A percentile compares a stretch with the other conserved stretches of the same genome.
Evolutionary conservation across 2,329 filamentous ascomycete genomes (phyloP).

Genomic region (Ophiostoma pallidulum): DNA sequence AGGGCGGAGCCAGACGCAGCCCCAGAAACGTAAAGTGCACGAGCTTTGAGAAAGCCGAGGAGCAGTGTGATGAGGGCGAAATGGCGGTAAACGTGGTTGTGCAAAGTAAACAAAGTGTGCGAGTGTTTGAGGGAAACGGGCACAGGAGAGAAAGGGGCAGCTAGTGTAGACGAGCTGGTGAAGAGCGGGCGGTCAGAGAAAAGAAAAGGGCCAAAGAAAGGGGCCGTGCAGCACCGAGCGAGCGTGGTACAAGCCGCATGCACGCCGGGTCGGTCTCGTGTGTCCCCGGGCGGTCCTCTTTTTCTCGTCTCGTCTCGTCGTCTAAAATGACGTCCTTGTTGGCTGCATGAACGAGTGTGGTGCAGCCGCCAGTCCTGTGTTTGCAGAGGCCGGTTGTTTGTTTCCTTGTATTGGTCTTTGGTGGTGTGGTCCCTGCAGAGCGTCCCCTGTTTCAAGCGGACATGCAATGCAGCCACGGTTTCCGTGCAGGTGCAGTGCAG

Average conservation of each 20-base stretch:
- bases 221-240: background rate
- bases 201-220: background rate
- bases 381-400: background rate
- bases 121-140: background rate
- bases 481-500: constrained; percentile 2
- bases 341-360: constrained; percentile 12
- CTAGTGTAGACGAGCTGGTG: background rate
- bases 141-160: background rate
- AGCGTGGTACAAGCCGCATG: constrained; percentile 9
- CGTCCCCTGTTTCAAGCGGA: background rate
- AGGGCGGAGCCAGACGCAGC: too few species aligned
- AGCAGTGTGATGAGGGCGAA: background rate
- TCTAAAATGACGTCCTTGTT: constrained; percentile 1
- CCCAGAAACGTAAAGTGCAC: too few species aligned
- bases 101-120: constrained; percentile 9
- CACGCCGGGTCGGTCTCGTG: background rate
- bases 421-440: background rate
- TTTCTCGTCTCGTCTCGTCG: constrained; percentile 2
- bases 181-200: background rate
- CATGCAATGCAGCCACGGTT: background rate
- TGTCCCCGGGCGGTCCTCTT: background rate
- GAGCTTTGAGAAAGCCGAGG: background rate
- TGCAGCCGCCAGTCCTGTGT: background rate
- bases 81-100: background rate
- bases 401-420: background rate